Conservation (phyloP, 257 asterid species). For the Paraleonurus japonicus region DNA sequence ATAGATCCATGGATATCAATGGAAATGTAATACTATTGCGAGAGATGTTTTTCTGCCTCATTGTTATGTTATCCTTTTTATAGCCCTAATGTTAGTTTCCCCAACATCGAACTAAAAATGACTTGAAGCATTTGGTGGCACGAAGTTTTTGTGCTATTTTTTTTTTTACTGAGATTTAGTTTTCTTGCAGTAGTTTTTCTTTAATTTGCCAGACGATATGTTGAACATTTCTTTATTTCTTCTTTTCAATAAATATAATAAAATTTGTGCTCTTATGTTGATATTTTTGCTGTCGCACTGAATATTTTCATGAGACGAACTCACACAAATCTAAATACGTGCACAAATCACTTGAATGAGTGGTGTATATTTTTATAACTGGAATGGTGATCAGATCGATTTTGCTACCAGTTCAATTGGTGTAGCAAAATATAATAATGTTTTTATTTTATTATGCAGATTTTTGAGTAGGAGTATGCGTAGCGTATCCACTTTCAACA, state of each 20-base stretch:
- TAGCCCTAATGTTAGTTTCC: background rate
- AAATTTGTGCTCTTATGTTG: too few species aligned
- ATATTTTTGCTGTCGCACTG: background rate
- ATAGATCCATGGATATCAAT: slow-evolving; percentile 46
- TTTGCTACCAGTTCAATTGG: background rate
- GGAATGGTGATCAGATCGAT: background rate
- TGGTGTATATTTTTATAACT: background rate
- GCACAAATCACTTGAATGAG: background rate
- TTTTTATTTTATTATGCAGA: background rate
- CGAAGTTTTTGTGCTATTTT: background rate
- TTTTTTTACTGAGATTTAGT: background rate
- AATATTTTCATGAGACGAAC: background rate
- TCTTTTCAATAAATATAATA: too few species aligned
- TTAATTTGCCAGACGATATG: background rate
- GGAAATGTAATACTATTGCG: slow-evolving; percentile 27
- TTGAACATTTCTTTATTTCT: background rate
- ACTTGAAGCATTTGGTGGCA: background rate
- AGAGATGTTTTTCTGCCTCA: slow-evolving; percentile 23
- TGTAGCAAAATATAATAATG: background rate
- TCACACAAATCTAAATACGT: background rate
- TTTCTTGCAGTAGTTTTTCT: background rate
- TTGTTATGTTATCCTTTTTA: slow-evolving; percentile 6
- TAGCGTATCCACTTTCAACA: background rate
- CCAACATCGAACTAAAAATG: background rate
- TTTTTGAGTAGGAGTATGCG: background rate